Evolutionary conservation across 805 yeast genomes (phyloP), one percentile per base, ranked within the genome.

Genomic region (Jamesozyma jinghongensis): DNA sequence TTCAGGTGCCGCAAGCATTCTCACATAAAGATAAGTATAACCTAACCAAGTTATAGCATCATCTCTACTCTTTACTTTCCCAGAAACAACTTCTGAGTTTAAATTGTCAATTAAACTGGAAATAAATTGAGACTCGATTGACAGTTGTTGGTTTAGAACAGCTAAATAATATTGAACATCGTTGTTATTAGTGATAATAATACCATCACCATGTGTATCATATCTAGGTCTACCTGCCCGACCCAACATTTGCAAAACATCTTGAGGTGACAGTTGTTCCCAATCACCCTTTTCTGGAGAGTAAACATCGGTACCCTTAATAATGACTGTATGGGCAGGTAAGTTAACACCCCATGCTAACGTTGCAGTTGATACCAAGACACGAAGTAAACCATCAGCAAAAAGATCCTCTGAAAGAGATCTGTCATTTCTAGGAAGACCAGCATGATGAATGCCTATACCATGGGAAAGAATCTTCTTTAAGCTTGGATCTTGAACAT

Each of bases 161-260:
- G 96, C 94, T 52, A 92, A 69, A 54, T 87, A 90, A 56, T 86
- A 88, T 48, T 85, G 90, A 14, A 90, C 71, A 52, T 87, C 94
- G 17, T 79, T 78, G 43, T 85, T 92, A 0, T 88, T 73, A 0
- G 97, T 92, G 37, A 90, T 85, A 26, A 90, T 85, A 3, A 90
- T 78, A 66, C 97, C 98, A 51, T 85, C 95, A 53, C 98, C 98
- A 53, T 78, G 75, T 14, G 78, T 77, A 60, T 90, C 98, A 62
- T 82, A 92, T 40, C 96, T 71, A 0, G 98, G 98, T 62, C 98
- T 74, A 51, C 97, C 97, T 16, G 97, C 97, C 67, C 97, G 77
- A 29, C 97, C 97, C n/a, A 90, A 69, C 97, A 90, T 90, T 63
- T 90, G 98, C 8, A 90, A 61, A 30, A 90, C 81, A 63, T 92